phyloP scores from a whole-genome alignment of 805 yeast genomes.

The Ogataea ganodermae region DNA sequence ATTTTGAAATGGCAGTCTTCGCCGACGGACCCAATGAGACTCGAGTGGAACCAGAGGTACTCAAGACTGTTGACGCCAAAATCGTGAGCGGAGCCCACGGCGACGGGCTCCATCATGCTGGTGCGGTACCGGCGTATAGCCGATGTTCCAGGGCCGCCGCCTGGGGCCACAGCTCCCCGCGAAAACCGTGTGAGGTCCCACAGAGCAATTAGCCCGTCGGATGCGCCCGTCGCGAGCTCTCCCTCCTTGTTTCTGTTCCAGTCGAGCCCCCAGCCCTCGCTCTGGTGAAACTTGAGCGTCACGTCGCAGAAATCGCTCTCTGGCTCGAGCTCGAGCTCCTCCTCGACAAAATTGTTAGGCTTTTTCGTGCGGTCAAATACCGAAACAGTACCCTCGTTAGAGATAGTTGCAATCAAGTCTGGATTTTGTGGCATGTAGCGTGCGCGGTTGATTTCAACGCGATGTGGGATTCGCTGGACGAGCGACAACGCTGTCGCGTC shows the following conservation, averaged over 20 bases:
- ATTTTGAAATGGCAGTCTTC: constrained; percentile 57
- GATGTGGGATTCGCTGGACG: constrained; percentile 63
- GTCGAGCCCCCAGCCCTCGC: constrained; percentile 68
- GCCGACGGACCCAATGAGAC: constrained; percentile 64
- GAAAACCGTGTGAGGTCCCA: constrained; percentile 62
- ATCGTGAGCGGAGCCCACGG: constrained; percentile 35
- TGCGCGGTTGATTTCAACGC: constrained; percentile 73
- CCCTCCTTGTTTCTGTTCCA: constrained; percentile 76
- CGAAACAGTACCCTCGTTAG: constrained; percentile 63
- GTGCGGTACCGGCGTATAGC: constrained; percentile 17
- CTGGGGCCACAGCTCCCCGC: constrained; percentile 14
- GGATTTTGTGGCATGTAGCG: constrained; percentile 85
- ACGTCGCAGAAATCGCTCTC: constrained; percentile 29
- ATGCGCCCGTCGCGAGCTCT: constrained; percentile 56
- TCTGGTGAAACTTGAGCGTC: constrained; percentile 32
- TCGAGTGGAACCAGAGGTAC: constrained; percentile 65
- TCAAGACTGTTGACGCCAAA: constrained; percentile 69
- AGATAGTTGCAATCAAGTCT: constrained; percentile 72
- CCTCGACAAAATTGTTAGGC: constrained; percentile 45
- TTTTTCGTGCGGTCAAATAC: constrained; percentile 86
- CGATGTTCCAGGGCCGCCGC: constrained; percentile 19
- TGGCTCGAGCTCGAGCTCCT: constrained; percentile 14
- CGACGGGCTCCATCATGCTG: constrained; percentile 19
- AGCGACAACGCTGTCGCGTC: constrained; percentile 16
- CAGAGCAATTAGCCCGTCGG: constrained; percentile 61